Base-by-base conservation (phyloP, 1,284 basidiomycete species). In the Papiliotrema nemorosa region DNA sequence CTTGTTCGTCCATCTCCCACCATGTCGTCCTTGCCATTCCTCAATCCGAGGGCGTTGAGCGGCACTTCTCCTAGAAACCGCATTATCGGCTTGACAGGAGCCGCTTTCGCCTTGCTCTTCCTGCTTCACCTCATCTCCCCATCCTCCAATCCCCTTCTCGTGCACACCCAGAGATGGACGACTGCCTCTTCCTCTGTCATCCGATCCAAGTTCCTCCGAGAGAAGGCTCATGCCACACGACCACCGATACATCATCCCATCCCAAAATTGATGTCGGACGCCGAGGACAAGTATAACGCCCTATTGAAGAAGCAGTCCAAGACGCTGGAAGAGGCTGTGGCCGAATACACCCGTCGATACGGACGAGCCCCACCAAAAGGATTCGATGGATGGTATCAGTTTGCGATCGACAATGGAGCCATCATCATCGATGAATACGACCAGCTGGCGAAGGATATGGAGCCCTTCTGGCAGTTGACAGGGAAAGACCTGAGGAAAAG, bases 381-480 rank as follows among this genome's bases (percentile, higher is more conserved):
- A 0, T 96, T 96, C 62, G 89, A 92, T 64, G 76, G 82, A 36
- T 97, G 92, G 92, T 96, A 84, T 80, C 72, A 77, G 49, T 96
- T 93, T 73, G 87, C 86, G 20, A 77, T 80, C 69, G 77, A 83
- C 44, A 80, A 88, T 66, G 77, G 82, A 20, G 85, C 88, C 48
- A 81, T 84, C 64, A 83, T 97, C 76, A 79, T 90, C 20, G 92
- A 97, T 74, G 92, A 96, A 68, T 97, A 90, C 66, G 89, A 96
- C 64, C 81, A 83, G 26, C 78, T 96, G n/a, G 72, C 82, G 50
- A 77, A 80, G 44, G 92, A 96, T 69, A 75, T 97, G 50, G 80
- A 79, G 25, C 90, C 90, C 0, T 97, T 90, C 68, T 87, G 85
- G 81, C 70, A 78, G 9, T 68, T 96, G 33, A 78, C 81, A 10